Percentiles rank a stretch among this genome's conserved stretches.
Evolutionary conservation across 345 rosid genomes (phyloP).

Genomic region (Linum usitatissimum): DNA sequence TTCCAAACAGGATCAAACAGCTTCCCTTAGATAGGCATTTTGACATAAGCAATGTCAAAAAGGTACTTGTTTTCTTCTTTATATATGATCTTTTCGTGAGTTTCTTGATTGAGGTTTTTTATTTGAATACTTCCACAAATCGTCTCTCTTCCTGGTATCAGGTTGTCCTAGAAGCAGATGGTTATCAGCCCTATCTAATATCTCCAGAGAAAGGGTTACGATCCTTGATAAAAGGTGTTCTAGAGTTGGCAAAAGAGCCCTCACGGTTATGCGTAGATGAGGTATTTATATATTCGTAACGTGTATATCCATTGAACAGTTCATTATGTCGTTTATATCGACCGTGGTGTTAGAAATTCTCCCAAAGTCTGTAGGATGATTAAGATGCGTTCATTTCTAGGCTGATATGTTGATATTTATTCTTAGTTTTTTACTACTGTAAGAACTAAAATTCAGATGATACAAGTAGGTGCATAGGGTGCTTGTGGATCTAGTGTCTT

Average conservation of each 20-base stretch:
- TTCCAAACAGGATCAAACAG: constrained; percentile 89
- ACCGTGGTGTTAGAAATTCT: no score
- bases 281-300: constrained; percentile 30
- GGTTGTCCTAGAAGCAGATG: constrained; percentile 98
- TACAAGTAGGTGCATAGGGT: constrained; percentile 78
- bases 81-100: neutral
- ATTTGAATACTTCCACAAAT: constrained; percentile 9
- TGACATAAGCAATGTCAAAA: constrained; percentile 82
- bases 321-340: no score
- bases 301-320: no score
- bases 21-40: constrained; percentile 95
- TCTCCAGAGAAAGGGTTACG: constrained; percentile 98
- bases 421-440: neutral
- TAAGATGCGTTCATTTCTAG: no score
- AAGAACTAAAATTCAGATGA: constrained; percentile 5
- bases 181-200: constrained; percentile 98
- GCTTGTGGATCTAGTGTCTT: constrained; percentile 73
- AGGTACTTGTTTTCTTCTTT: constrained; percentile 40
- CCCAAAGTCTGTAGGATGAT: no score
- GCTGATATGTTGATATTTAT: no score
- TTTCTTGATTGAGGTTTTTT: constrained; percentile 3
- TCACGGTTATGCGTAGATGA: constrained; percentile 92
- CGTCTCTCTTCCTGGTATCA: constrained; percentile 20
- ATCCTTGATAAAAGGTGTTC: constrained; percentile 88
- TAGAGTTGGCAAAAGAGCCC: constrained; percentile 96